Conservation (phyloP, 495 filamentous ascomycete genomes). For the Aspergillus biplanus region DNA sequence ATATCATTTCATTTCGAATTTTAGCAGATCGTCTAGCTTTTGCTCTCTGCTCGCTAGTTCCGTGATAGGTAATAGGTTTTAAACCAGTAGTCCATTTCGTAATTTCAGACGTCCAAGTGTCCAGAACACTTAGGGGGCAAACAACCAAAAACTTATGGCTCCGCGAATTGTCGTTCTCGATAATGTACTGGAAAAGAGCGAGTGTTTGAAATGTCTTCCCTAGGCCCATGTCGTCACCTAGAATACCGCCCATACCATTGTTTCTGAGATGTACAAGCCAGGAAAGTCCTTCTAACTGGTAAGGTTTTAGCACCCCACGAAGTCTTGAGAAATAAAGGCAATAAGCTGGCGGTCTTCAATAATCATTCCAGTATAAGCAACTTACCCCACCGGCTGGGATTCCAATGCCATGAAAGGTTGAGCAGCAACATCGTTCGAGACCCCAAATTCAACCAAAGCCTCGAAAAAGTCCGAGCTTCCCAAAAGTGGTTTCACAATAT, state of each 20-base stretch:
- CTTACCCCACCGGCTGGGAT: constrained; percentile 45
- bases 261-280: constrained; percentile 62
- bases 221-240: constrained; percentile 68
- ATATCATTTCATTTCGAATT: neutral
- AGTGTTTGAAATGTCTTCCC: constrained; percentile 66
- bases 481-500: too few species aligned
- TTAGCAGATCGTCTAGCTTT: constrained; percentile 21
- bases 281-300: constrained; percentile 64
- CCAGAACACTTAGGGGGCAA: constrained; percentile 61
- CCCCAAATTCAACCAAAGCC: too few species aligned
- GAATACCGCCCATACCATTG: constrained; percentile 61
- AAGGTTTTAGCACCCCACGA: constrained; percentile 62
- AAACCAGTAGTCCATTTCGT: constrained; percentile 61
- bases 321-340: neutral
- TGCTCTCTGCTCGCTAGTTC: constrained; percentile 45
- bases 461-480: too few species aligned
- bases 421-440: too few species aligned
- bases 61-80: constrained; percentile 60
- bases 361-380: neutral
- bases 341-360: neutral
- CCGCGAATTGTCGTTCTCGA: constrained; percentile 33
- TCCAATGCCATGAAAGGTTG: neutral
- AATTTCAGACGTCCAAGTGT: constrained; percentile 60
- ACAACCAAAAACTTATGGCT: constrained; percentile 57
- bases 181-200: constrained; percentile 57